phyloP scores from a whole-genome alignment of 2,329 filamentous ascomycete species.

The Colletotrichum theobromicola region DNA sequence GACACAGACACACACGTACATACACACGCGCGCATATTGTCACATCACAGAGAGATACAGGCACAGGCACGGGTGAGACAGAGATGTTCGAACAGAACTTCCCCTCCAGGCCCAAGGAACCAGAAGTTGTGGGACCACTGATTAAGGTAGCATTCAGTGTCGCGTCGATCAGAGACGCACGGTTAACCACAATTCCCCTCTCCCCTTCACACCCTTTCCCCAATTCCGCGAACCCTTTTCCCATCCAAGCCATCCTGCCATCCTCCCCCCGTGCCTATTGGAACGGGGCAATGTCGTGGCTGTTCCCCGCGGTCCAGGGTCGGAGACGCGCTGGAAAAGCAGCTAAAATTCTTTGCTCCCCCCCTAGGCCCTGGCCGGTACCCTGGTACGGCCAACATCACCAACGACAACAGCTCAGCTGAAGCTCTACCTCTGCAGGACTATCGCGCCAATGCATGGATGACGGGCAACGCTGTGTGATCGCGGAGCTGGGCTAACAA shows the following conservation, averaged over 20 bases:
- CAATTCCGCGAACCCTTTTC: too few relatives aligned
- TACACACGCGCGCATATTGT: not conserved
- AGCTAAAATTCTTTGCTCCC: not conserved
- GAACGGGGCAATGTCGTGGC: not conserved
- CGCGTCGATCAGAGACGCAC: constrained; percentile 13
- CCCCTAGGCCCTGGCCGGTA: not conserved
- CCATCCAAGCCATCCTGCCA: too few relatives aligned
- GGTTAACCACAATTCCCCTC: constrained; percentile 1
- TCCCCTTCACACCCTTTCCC: not conserved
- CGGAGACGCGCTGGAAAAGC: not conserved
- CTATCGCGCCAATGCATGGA: not conserved
- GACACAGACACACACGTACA: not conserved
- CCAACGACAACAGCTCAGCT: not conserved
- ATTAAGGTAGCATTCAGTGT: not conserved
- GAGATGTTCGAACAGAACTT: not conserved
- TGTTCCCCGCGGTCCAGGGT: constrained; percentile 5
- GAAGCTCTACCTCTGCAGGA: not conserved
- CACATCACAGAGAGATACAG: not conserved
- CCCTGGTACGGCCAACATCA: not conserved
- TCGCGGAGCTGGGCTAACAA: not conserved
- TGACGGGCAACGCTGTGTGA: not conserved
- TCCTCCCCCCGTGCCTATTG: not conserved
- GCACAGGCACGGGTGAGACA: not conserved
- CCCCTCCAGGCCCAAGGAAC: not conserved
- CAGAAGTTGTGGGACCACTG: not conserved